Conservation (phyloP, 2,329 filamentous ascomycete species). For the Mycogone perniciosa region DNA sequence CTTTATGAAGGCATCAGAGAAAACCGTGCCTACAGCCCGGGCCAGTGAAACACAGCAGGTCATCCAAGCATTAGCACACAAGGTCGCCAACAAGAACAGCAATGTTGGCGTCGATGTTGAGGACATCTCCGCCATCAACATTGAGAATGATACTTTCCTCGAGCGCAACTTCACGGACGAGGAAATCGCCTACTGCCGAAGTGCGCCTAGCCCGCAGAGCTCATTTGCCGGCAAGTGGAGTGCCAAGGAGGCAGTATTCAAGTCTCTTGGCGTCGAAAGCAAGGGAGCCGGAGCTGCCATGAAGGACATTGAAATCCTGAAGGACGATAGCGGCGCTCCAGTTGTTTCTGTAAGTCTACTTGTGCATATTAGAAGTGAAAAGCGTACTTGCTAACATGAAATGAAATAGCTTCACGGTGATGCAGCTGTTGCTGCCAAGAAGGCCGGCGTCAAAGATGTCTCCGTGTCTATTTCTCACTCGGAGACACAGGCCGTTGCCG, state of each 20-base stretch:
- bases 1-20: conserved; percentile 60
- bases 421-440: conserved; percentile 74
- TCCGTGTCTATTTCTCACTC: conserved; percentile 95
- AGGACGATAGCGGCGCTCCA: conserved; percentile 75
- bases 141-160: conserved; percentile 89
- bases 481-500: conserved; percentile 87
- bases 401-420: conserved; percentile 69
- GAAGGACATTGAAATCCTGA: conserved; percentile 89
- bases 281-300: conserved; percentile 83
- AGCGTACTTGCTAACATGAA: conserved; percentile 30
- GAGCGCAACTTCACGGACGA: conserved; percentile 85
- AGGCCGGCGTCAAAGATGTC: conserved; percentile 80
- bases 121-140: conserved; percentile 78
- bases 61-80: conserved; percentile 68
- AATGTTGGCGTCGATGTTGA: conserved; percentile 94
- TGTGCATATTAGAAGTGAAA: neutral
- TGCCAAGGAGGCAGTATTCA: conserved; percentile 98
- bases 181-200: conserved; percentile 82
- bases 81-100: conserved; percentile 51
- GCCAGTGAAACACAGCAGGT: conserved; percentile 63
- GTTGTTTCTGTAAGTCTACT: conserved; percentile 68
- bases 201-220: conserved; percentile 72
- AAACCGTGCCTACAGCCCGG: conserved; percentile 42
- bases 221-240: conserved; percentile 95
- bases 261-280: conserved; percentile 81